Conservation (phyloP, 768 basidiomycete genomes). For the Lentinula aciculospora region DNA sequence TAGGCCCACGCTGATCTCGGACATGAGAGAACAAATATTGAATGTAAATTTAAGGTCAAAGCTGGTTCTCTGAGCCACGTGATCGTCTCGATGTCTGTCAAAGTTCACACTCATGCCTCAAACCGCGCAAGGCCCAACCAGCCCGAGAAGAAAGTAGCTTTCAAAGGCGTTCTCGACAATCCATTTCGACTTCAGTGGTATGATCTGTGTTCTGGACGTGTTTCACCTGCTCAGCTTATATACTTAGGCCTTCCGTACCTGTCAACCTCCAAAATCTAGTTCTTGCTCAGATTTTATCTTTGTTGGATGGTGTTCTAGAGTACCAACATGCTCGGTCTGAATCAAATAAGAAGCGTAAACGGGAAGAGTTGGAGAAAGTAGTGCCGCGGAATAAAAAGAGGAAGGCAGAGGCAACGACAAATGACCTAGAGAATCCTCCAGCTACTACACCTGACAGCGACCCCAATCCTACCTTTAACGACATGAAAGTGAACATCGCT, state of each 20-base stretch:
- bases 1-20: not conserved
- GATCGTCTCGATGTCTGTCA: not conserved
- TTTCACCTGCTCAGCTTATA: constrained; percentile 4
- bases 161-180: constrained; percentile 66
- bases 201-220: constrained; percentile 10
- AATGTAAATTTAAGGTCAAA: too few species aligned
- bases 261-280: constrained; percentile 56
- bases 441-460: not conserved
- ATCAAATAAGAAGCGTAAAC: constrained; percentile 35
- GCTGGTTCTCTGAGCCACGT: not conserved
- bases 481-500: not conserved
- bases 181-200: constrained; percentile 72
- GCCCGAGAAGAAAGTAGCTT: constrained; percentile 56
- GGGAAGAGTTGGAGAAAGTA: constrained; percentile 11
- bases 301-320: constrained; percentile 44
- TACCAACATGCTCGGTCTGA: constrained; percentile 31
- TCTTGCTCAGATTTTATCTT: constrained; percentile 43
- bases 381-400: constrained; percentile 15
- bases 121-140: constrained; percentile 53
- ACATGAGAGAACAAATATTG: not conserved
- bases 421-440: constrained; percentile 2
- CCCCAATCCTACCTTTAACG: not conserved
- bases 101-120: constrained; percentile 46
- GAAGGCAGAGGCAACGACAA: constrained; percentile 10
- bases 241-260: constrained; percentile 56